Base-by-base conservation (phyloP, 2,329 filamentous ascomycete species). In the Cytospora mali region DNA sequence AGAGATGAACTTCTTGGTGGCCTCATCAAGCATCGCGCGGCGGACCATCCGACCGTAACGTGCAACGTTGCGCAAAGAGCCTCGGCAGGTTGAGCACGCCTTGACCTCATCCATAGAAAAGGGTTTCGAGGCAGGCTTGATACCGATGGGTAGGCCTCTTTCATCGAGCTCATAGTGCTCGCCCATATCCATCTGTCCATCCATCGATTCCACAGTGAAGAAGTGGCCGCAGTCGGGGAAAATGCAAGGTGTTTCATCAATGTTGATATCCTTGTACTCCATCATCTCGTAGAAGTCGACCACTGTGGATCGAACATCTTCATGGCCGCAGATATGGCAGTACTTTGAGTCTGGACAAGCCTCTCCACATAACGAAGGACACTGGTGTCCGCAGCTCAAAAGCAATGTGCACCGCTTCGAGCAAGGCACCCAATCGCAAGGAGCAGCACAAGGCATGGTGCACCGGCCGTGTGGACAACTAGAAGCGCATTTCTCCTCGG, bases 391-490 rank as follows among this genome's bases (percentile, higher is more conserved):
- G 68, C 88, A 91, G 0, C 28, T 21, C 4, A 91, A 71, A 0
- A 62, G 18, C 29, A 82, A 76, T 3, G 75, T 69, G 69, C 89
- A 92, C 10, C 88, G 78, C 67, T 79, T 72, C 1, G 81, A 82
- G 70, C 88, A 92, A 1, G 89, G 89, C 0, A 90, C 69, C 74
- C 85, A 82, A 66, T 89, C 78, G 69, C 88, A 92, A 0, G 89
- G 88, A 0, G 83, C 88, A 0, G 86, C 86, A 65, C 89, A 91
- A 3, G 84, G 84, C 77, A 86, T 79, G 0, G 72, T 72, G 58
- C 80, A 84, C 2, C 50, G 11, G 0, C 66, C 65, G n/a, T 66
- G 62, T n/a, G 69, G 69, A 18, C 65, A 66, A 42, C 67, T 67
- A 6, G 83, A 88, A 0, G 77, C 72, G 66, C 87, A 90, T 1